Evolutionary conservation across 306 rosid species (phyloP), one percentile per base, ranked within the genome.

Genomic region (Cucumis sativus): DNA sequence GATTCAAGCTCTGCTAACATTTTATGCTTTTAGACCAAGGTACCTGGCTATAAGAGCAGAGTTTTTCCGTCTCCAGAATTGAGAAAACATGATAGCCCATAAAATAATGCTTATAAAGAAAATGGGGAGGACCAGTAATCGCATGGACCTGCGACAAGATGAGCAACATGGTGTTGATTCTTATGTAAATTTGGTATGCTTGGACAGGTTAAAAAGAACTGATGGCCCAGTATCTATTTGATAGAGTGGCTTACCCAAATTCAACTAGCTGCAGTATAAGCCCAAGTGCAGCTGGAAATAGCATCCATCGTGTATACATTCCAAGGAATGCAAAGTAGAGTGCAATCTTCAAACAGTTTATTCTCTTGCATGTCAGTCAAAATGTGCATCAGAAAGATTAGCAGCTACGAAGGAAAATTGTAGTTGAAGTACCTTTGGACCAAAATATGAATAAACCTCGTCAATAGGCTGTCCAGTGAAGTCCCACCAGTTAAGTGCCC

Each of bases 11-110:
- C 37, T 33, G 37, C 37, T 33, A 33, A 18, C 4, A 33, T 37
- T 35, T 37, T 18, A 33, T 65, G 72, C 23, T 55, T 21, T 18
- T 30, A 73, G 59, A 17, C 30, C 60, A 61, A 21, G 62, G 37
- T 88, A 92, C 99, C 98, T 92, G 77, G 97, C 92, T 81, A 92
- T 81, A 82, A 92, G 97, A 58, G 97, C 99, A 45, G 89, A 63
- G 72, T 95, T 95, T 87, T 92, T 95, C 45, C 99, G 96, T 82
- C 86, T 92, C 99, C 99, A 95, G 87, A 95, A 95, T 84, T 95
- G 99, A 85, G 88, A 87, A 84, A 92, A 95, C 88, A 88, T 89
- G 77, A 91, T 76, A 47, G 98, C 99, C 99, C 99, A 95, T 45
- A 95, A 81, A 37, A 82, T 87, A 80, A 92, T 88, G 84, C 87